These are phyloP conservation scores for Calonectria naviculata DNA, from an alignment of 2,329 filamentous ascomycete genomes.

Conservation along the genomic window DNA sequence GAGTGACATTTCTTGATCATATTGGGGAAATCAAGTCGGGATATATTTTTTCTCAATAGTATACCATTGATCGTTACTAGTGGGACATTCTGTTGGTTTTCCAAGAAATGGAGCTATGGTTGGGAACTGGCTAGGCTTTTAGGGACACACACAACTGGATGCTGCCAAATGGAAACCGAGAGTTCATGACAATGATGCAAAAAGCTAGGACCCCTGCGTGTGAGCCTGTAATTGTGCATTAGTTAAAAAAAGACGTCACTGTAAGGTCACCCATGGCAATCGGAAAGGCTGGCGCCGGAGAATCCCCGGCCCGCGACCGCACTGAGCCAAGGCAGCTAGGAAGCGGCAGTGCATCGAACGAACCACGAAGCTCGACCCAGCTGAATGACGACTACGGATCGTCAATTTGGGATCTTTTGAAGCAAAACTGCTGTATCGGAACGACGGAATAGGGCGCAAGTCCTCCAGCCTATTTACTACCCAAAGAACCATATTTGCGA, in stretches of 20 bases:
- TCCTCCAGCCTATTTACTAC: neutral
- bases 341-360: conserved; percentile 37
- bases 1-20: too few relatives aligned
- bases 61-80: too few relatives aligned
- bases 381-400: conserved; percentile 25
- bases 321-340: conserved; percentile 29
- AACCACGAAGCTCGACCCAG: conserved; percentile 40
- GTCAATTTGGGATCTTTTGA: conserved; percentile 19
- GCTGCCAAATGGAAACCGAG: too few relatives aligned
- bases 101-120: too few relatives aligned
- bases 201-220: too few relatives aligned
- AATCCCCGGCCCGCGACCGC: conserved; percentile 41
- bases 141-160: too few relatives aligned
- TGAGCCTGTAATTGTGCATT: neutral
- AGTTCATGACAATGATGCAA: too few relatives aligned
- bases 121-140: too few relatives aligned
- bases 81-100: neutral
- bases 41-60: neutral
- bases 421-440: neutral
- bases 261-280: conserved; percentile 10
- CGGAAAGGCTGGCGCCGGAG: conserved; percentile 30
- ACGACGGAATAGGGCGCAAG: neutral
- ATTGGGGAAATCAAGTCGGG: neutral
- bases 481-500: neutral
- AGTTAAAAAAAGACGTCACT: conserved; percentile 36